phyloP scores from a whole-genome alignment of 805 yeast genomes.

The Hanseniaspora guilliermondii region DNA sequence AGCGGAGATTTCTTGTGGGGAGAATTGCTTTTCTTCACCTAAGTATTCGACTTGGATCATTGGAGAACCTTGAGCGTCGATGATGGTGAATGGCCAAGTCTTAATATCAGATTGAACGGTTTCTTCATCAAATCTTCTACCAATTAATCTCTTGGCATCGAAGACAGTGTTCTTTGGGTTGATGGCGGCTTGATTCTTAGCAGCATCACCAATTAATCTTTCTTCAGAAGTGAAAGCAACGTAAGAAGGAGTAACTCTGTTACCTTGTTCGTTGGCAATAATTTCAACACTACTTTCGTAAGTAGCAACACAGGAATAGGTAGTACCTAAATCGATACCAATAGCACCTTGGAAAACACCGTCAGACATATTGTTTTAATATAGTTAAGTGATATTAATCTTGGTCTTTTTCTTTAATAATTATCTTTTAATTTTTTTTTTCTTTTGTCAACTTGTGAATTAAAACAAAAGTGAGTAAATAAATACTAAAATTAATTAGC shows the following conservation, averaged over 20 bases:
- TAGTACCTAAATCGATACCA: constrained; percentile 97
- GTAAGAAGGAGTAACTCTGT: constrained; percentile 73
- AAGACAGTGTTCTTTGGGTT: constrained; percentile 67
- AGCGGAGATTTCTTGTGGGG: constrained; percentile 66
- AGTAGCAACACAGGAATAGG: constrained; percentile 69
- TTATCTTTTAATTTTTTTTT: not conserved
- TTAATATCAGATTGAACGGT: constrained; percentile 80
- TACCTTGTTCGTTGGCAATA: constrained; percentile 75
- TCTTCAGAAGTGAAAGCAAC: constrained; percentile 69
- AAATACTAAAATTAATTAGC: not conserved
- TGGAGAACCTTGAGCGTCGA: constrained; percentile 55
- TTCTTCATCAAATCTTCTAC: constrained; percentile 64
- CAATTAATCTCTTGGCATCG: constrained; percentile 75
- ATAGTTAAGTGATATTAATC: constrained; percentile 14
- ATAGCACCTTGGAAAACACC: constrained; percentile 99
- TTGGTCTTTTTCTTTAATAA: constrained; percentile 13
- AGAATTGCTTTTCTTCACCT: constrained; percentile 55
- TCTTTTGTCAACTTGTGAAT: not conserved
- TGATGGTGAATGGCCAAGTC: constrained; percentile 75
- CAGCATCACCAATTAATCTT: constrained; percentile 73
- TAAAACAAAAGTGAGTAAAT: not conserved
- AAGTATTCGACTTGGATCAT: constrained; percentile 56
- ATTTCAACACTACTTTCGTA: constrained; percentile 67
- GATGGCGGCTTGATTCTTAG: constrained; percentile 72
- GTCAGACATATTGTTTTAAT: constrained; percentile 57